These are phyloP conservation scores for Jatropha multifida DNA, from an alignment of 441 rosid species.

Conservation along the genomic window DNA sequence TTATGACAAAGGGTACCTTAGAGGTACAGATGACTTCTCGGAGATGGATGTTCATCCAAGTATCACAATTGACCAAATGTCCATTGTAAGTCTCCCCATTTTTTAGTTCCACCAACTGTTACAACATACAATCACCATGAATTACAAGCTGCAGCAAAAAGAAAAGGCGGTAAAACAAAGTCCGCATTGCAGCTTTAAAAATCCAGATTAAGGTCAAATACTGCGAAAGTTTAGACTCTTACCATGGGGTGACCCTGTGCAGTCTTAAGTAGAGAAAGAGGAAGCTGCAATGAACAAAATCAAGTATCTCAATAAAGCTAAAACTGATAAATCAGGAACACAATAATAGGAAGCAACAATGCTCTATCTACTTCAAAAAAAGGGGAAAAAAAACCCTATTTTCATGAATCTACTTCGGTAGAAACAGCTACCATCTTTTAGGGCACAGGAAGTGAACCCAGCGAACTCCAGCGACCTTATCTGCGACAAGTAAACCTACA, in stretches of 20 bases:
- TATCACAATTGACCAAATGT: constrained; percentile 92
- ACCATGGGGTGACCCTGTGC: constrained; percentile 99
- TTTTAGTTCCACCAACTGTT: constrained; percentile 87
- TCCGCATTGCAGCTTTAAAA: neutral
- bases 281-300: constrained; percentile 59
- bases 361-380: too few species aligned
- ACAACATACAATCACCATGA: constrained; percentile 28
- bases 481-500: constrained; percentile 3
- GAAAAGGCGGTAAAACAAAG: constrained; percentile 9
- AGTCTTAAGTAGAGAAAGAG: constrained; percentile 88
- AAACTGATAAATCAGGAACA: neutral
- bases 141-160: constrained; percentile 25
- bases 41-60: constrained; percentile 99
- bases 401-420: neutral
- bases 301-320: neutral
- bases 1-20: constrained; percentile 45
- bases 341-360: neutral
- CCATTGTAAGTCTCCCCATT: constrained; percentile 98
- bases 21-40: constrained; percentile 99
- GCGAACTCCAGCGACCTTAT: constrained; percentile 7
- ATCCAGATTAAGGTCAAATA: neutral
- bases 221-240: constrained; percentile 9
- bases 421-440: constrained; percentile 22
- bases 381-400: neutral
- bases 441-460: constrained; percentile 1